Evolutionary conservation across 75 land plant genomes (phyloP).

Genomic region (Sequoia sempervirens): DNA sequence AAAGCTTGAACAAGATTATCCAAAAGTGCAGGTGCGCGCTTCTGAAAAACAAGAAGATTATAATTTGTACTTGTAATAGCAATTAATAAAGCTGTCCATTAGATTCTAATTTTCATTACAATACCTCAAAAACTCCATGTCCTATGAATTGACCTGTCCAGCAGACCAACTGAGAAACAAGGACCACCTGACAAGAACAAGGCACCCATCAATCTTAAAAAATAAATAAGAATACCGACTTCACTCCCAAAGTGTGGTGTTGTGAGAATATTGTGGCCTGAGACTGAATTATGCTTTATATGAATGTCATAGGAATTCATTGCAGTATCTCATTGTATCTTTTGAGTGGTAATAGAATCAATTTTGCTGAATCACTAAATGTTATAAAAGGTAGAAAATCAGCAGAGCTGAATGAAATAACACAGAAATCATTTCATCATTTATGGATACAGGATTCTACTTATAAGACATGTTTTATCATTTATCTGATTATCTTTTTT

Average conservation of each 20-base stretch:
- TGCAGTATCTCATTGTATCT: not conserved
- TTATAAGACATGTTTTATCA: not conserved
- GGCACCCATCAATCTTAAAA: not conserved
- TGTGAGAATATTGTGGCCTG: not conserved
- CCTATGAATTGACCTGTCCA: slow-evolving; percentile 91
- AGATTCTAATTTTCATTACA: not conserved
- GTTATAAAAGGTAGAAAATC: not conserved
- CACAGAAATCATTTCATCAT: not conserved
- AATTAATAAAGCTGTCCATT: not conserved
- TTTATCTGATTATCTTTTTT: too few species aligned
- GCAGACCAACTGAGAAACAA: slow-evolving; percentile 69
- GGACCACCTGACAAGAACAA: slow-evolving; percentile 49
- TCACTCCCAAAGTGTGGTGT: not conserved
- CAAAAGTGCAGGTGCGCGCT: slow-evolving; percentile 92
- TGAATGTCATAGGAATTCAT: not conserved
- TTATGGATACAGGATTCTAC: not conserved
- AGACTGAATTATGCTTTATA: not conserved
- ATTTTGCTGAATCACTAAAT: not conserved
- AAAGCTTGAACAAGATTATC: slow-evolving; percentile 94
- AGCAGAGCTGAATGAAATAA: not conserved
- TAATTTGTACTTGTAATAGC: not conserved
- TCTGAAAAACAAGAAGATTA: slow-evolving; percentile 38
- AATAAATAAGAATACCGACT: not conserved
- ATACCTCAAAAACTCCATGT: slow-evolving; percentile 93
- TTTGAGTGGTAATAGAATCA: not conserved